Evolutionary conservation across 2,329 filamentous ascomycete species (phyloP).

Genomic region (Cadophora malorum): DNA sequence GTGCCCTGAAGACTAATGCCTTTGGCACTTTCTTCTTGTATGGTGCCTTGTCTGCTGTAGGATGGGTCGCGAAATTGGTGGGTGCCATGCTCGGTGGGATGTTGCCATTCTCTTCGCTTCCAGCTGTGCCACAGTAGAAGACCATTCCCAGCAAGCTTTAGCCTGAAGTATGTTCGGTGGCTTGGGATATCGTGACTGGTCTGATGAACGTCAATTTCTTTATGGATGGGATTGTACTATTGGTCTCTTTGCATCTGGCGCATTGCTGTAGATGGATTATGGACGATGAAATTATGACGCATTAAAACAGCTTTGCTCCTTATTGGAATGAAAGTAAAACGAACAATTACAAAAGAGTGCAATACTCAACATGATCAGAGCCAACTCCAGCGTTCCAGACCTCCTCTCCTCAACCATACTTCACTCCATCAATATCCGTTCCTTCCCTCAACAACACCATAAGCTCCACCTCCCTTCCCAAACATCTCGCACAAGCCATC

Average conservation of each 20-base stretch:
- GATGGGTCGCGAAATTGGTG: slow-evolving; percentile 12
- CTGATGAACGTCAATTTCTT: background rate
- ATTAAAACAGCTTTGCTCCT: background rate
- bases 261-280: background rate
- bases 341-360: background rate
- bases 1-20: slow-evolving; percentile 13
- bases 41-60: background rate
- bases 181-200: background rate
- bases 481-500: slow-evolving; percentile 63
- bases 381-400: too few species aligned
- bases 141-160: background rate
- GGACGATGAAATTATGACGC: too few species aligned
- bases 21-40: slow-evolving; percentile 6
- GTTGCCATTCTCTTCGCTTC: slow-evolving; percentile 4
- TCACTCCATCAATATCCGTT: slow-evolving; percentile 18
- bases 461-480: slow-evolving; percentile 53
- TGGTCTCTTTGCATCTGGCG: background rate
- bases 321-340: background rate
- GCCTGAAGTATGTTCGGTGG: background rate
- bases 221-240: background rate
- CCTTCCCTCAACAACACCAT: slow-evolving; percentile 35
- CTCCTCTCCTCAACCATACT: too few species aligned
- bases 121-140: background rate
- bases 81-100: slow-evolving; percentile 7
- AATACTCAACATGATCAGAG: background rate